Conservation (phyloP, 1,284 basidiomycete species). For the Heterobasidion occidentale region DNA sequence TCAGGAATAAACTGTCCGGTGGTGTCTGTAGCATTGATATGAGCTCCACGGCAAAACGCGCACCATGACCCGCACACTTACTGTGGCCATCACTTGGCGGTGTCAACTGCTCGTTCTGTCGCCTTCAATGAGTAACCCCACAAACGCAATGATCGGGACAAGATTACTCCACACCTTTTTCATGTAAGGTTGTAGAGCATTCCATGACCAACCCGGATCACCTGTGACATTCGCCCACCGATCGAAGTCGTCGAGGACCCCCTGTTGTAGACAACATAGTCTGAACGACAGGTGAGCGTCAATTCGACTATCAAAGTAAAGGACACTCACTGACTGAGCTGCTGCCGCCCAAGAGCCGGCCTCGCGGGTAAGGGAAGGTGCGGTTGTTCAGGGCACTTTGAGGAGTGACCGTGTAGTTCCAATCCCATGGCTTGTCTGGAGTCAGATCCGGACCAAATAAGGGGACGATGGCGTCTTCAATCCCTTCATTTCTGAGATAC, state of each 20-base stretch:
- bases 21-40: constrained; percentile 3
- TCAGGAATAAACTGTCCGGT: constrained; percentile 13
- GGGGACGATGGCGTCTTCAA: background rate
- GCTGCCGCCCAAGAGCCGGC: constrained; percentile 28
- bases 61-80: background rate
- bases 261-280: constrained; percentile 20
- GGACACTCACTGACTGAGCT: constrained; percentile 19
- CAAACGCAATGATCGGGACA: background rate
- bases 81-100: constrained; percentile 11
- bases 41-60: background rate
- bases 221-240: constrained; percentile 17
- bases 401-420: constrained; percentile 23
- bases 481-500: background rate
- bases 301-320: constrained; percentile 39
- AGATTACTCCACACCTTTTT: constrained; percentile 18
- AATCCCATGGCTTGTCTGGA: constrained; percentile 12
- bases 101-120: constrained; percentile 14
- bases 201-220: constrained; percentile 25
- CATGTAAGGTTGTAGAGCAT: constrained; percentile 13
- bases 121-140: background rate
- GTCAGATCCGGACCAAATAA: background rate
- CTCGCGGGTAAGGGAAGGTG: constrained; percentile 20
- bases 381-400: constrained; percentile 23
- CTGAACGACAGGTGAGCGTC: constrained; percentile 35
- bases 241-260: constrained; percentile 23